Percentiles rank a stretch among this genome's conserved stretches.
phyloP scores from a whole-genome alignment of 2,329 filamentous ascomycete genomes.

The Leptographium wingfieldii region DNA sequence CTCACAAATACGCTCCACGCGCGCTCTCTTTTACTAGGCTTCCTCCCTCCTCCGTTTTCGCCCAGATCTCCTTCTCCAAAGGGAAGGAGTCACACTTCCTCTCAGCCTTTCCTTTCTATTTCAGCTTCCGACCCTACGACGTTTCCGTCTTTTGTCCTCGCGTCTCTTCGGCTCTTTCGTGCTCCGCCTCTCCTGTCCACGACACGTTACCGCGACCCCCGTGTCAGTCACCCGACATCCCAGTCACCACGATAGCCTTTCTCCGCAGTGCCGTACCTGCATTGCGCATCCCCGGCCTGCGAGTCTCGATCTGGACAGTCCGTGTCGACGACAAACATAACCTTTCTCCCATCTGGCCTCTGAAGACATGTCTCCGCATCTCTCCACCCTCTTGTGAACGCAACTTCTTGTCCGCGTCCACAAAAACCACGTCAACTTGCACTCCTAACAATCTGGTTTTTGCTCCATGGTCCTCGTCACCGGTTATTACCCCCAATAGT shows the following conservation, averaged over 20 bases:
- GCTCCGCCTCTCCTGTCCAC: neutral
- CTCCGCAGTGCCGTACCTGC: neutral
- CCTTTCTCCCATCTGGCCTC: neutral
- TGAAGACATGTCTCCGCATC: slow-evolving; percentile 1
- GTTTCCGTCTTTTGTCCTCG: neutral
- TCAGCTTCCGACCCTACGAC: neutral
- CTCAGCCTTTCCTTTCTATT: neutral
- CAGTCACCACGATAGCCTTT: neutral
- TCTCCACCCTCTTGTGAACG: slow-evolving; percentile 8
- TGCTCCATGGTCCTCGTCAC: slow-evolving; percentile 10
- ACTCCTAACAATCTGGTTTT: slow-evolving; percentile 1
- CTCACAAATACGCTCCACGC: slow-evolving; percentile 12
- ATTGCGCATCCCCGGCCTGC: neutral
- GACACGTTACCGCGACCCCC: neutral
- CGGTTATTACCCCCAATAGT: slow-evolving; percentile 6
- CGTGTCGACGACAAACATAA: neutral
- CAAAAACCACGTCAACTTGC: slow-evolving; percentile 7
- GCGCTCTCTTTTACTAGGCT: slow-evolving; percentile 6
- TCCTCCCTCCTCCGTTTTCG: neutral
- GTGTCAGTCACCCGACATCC: neutral
- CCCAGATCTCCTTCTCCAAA: neutral
- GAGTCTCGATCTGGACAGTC: neutral
- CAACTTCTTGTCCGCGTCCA: slow-evolving; percentile 8
- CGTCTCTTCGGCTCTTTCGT: neutral
- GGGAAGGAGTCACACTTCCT: slow-evolving; percentile 9